A percentile compares a stretch with the other conserved stretches of the same genome.
These are phyloP conservation scores for Phytophthora megakarya DNA, from an alignment of 352 stramenopile species.

Conservation along the genomic window DNA sequence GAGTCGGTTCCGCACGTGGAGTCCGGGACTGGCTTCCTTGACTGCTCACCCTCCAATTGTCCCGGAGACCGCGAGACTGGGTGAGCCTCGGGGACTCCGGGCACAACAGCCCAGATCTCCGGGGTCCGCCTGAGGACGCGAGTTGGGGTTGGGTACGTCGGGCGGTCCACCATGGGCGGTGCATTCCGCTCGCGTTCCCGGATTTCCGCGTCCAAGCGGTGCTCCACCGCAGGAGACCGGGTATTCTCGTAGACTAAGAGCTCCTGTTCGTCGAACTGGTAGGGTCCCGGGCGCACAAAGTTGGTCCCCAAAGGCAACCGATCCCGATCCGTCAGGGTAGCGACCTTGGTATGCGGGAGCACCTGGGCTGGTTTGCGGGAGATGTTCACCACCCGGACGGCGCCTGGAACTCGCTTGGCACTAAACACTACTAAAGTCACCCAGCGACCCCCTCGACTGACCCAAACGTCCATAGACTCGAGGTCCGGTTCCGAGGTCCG, in stretches of 20 bases:
- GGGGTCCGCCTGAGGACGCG: not conserved
- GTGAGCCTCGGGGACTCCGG: no score
- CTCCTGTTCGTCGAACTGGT: not conserved
- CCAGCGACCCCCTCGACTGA: not conserved
- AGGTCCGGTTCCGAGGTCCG: no score
- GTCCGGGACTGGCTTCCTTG: no score
- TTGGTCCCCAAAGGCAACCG: slow-evolving; percentile 1
- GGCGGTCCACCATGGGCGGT: not conserved
- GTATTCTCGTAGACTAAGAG: slow-evolving; percentile 5
- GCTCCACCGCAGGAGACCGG: not conserved
- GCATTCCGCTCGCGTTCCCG: not conserved
- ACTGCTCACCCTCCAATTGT: no score
- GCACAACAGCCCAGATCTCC: no score
- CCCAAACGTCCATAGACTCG: not conserved
- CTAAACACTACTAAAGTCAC: not conserved
- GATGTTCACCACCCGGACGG: no score
- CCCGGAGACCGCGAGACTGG: no score
- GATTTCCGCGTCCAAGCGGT: not conserved
- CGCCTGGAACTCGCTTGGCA: not conserved
- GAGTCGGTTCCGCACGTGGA: no score
- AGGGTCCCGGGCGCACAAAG: not conserved
- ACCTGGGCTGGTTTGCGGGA: not conserved
- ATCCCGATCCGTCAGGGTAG: not conserved
- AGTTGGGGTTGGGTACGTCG: not conserved
- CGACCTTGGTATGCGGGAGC: not conserved